Evolutionary conservation across 2,329 filamentous ascomycete species (phyloP), one percentile per base, ranked within the genome.

Genomic region (Venturia carpophila): DNA sequence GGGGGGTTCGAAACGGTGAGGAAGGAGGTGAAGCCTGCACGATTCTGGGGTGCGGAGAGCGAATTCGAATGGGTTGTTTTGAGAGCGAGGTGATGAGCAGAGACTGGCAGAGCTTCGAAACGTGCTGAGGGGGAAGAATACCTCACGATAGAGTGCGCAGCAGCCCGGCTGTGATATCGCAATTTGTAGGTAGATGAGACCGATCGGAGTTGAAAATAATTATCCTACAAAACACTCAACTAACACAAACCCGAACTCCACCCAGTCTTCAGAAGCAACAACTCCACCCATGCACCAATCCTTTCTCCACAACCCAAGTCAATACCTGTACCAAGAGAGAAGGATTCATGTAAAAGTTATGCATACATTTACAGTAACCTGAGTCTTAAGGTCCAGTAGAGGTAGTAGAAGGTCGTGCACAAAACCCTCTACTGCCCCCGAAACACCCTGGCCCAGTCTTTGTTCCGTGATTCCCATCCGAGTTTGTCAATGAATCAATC

Each of bases 201-300:
- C 7, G 13, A 13, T 27, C 10, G 30, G 37, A 9, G 27, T 21
- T 19, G 27, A 37, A 34, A 37, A 37, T 58, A 4, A 58, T 58
- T 58, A 58, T 58, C 52, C 52, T 58, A 58, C 52, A 58, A 58
- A n/a, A 58, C 52, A n/a, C 52, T n/a, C 30, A 10, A 37, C 30
- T 37, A 37, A 37, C 17, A 58, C 52, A 58, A 58, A 21, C 52
- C 30, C 30, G 37, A 58, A 39, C 52, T n/a, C 52, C 17, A 21
- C 27, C 52, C 17, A 10, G 52, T 37, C 52, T 58, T 58, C 2
- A 37, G 6, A 58, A 37, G 37, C 30, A 37, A n/a, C 17, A 37
- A 34, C 52, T 37, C 52, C 52, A 37, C 30, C 19, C 52, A 58
- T 58, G 30, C 52, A 34, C 27, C 52, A 19, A 37, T 15, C 11